Percentiles rank a stretch among this genome's conserved stretches.
Evolutionary conservation across 1,284 basidiomycete species (phyloP).

Genomic region (Fistulina hepatica): DNA sequence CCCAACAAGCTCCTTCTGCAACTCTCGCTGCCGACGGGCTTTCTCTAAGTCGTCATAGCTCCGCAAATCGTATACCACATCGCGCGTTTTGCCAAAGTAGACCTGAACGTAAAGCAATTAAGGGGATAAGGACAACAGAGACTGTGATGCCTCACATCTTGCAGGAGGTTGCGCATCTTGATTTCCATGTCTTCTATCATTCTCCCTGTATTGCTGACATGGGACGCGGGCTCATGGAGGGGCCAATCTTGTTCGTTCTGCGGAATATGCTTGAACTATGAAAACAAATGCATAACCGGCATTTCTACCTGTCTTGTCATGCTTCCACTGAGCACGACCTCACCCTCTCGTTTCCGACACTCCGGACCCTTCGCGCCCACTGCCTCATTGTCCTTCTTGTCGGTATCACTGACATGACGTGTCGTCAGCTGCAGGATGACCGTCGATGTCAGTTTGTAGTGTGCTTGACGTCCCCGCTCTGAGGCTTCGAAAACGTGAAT

Average conservation of each 20-base stretch:
- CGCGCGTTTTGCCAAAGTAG: constrained; percentile 96
- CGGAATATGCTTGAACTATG: neutral
- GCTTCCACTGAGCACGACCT: constrained; percentile 84
- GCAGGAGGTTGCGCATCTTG: constrained; percentile 93
- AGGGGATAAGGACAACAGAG: constrained; percentile 1
- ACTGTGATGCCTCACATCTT: constrained; percentile 47
- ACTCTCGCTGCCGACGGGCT: constrained; percentile 68
- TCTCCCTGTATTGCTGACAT: constrained; percentile 86
- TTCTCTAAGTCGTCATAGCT: constrained; percentile 82
- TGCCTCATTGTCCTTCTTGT: constrained; percentile 27
- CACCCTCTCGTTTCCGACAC: constrained; percentile 53
- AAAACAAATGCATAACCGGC: constrained; percentile 3
- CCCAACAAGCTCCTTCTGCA: constrained; percentile 94
- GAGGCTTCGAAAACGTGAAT: constrained; percentile 95
- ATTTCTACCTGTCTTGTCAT: constrained; percentile 88
- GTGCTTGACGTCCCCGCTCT: constrained; percentile 83
- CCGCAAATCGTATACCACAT: constrained; percentile 86
- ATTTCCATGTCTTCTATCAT: constrained; percentile 99
- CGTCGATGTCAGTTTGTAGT: constrained; percentile 96
- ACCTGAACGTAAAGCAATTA: constrained; percentile 40
- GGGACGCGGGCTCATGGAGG: constrained; percentile 66
- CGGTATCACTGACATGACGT: constrained; percentile 34
- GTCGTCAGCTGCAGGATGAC: constrained; percentile 92
- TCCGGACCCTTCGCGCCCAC: constrained; percentile 29
- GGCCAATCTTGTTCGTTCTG: constrained; percentile 81